These are phyloP conservation scores for sunflower (Helianthus annuus) DNA, from an alignment of 129 eudicot genomes.

Conservation along the genomic window HanXRQr2.0-SUNRISE NC_035448.2:143100129-143100628, in stretches of 20 bases:
- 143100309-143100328: conserved; percentile 80
- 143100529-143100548: not conserved
- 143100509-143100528: conserved; percentile 4
- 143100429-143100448: not conserved
- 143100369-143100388: conserved; percentile 33
- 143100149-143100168: conserved; percentile 1
- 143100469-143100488: conserved; percentile 14
- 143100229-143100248: conserved; percentile 25
- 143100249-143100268: not conserved
- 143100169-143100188: conserved; percentile 32
- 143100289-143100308: conserved; percentile 71
- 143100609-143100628: conserved; percentile 11
- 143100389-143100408: conserved; percentile 20
- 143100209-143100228: conserved; percentile 30
- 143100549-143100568: conserved; percentile 28
- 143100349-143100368: conserved; percentile 37
- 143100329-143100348: conserved; percentile 67
- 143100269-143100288: conserved; percentile 37
- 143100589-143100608: not conserved
- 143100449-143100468: conserved; percentile 24
- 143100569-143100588: not conserved
- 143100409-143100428: conserved; percentile 17
- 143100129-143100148: conserved; percentile 18
- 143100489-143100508: conserved; percentile 23
- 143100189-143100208: conserved; percentile 17